A percentile compares a stretch with the other conserved stretches of the same genome.
These are phyloP conservation scores for Fusarium brachygibbosum DNA, from an alignment of 2,329 filamentous ascomycete genomes.

Conservation along the genomic window DNA sequence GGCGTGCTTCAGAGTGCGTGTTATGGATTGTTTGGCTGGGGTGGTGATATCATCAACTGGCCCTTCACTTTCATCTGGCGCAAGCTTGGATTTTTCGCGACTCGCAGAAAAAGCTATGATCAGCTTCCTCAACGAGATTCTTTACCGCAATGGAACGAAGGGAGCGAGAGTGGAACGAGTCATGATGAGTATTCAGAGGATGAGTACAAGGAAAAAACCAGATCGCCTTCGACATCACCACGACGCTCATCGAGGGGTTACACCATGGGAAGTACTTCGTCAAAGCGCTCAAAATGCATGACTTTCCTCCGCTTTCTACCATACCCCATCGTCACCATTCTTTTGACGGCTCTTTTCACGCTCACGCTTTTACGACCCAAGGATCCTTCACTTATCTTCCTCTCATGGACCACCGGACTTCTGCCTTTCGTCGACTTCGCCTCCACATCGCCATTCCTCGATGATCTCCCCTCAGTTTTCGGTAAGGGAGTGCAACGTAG, in stretches of 20 bases:
- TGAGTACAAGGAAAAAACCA: slow-evolving; percentile 35
- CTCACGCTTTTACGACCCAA: slow-evolving; percentile 48
- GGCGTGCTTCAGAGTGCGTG: slow-evolving; percentile 48
- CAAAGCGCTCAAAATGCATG: slow-evolving; percentile 9
- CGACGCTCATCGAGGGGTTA: not conserved
- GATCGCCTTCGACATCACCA: not conserved
- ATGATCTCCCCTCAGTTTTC: slow-evolving; percentile 43
- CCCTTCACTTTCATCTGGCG: slow-evolving; percentile 39
- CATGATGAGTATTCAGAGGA: slow-evolving; percentile 1
- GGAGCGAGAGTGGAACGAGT: slow-evolving; percentile 12
- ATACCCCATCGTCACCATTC: slow-evolving; percentile 43
- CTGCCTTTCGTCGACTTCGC: slow-evolving; percentile 54
- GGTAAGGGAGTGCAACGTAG: slow-evolving; percentile 47
- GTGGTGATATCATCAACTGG: slow-evolving; percentile 50
- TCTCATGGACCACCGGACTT: slow-evolving; percentile 54
- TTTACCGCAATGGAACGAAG: slow-evolving; percentile 3
- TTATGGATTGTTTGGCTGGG: slow-evolving; percentile 48
- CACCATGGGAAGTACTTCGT: not conserved
- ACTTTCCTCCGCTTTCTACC: slow-evolving; percentile 27
- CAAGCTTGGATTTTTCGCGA: slow-evolving; percentile 15
- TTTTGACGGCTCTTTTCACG: slow-evolving; percentile 47
- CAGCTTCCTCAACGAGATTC: slow-evolving; percentile 26
- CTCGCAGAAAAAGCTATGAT: slow-evolving; percentile 16
- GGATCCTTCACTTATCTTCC: slow-evolving; percentile 53
- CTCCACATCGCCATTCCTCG: slow-evolving; percentile 50